Evolutionary conservation across 2,329 filamentous ascomycete genomes (phyloP).

Genomic region (Curvularia spicifera): DNA sequence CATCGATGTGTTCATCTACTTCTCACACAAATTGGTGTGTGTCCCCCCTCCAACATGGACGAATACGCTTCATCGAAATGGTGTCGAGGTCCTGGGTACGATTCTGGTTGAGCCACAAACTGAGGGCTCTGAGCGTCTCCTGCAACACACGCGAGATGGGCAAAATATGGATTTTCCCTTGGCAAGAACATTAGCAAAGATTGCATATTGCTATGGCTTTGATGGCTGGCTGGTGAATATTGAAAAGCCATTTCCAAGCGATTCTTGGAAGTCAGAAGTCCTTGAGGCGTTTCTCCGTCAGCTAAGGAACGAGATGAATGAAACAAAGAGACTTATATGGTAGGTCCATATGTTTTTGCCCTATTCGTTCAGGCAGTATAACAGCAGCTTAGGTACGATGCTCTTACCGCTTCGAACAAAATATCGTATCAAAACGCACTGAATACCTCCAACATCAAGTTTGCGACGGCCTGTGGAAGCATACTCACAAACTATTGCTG

Average conservation of each 20-base stretch:
- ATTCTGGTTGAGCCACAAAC: conserved; percentile 53
- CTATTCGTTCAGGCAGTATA: background rate
- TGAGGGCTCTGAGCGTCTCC: conserved; percentile 40
- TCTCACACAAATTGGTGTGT: conserved; percentile 56
- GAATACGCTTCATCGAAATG: conserved; percentile 56
- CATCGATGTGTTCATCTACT: conserved; percentile 56
- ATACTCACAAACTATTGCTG: conserved; percentile 57
- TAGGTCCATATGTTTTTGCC: conserved; percentile 27
- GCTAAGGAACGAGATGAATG: conserved; percentile 42
- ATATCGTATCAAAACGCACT: conserved; percentile 56
- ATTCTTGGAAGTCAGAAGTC: conserved; percentile 37
- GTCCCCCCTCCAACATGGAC: conserved; percentile 56
- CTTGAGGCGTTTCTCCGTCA: conserved; percentile 50
- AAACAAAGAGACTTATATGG: conserved; percentile 49
- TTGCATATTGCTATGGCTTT: conserved; percentile 53
- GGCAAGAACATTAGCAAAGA: conserved; percentile 48
- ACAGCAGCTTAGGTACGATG: conserved; percentile 52
- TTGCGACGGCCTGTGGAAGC: conserved; percentile 48
- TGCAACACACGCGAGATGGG: conserved; percentile 22
- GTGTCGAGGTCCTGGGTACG: conserved; percentile 53
- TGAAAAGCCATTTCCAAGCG: conserved; percentile 51
- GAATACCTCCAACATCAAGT: conserved; percentile 48
- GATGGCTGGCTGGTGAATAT: conserved; percentile 58
- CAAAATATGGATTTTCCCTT: conserved; percentile 40
- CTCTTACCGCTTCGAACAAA: conserved; percentile 52